A percentile compares a stretch with the other conserved stretches of the same genome.
phyloP scores from a whole-genome alignment of 2,329 filamentous ascomycete genomes.

The Aurifilum marmelostoma region DNA sequence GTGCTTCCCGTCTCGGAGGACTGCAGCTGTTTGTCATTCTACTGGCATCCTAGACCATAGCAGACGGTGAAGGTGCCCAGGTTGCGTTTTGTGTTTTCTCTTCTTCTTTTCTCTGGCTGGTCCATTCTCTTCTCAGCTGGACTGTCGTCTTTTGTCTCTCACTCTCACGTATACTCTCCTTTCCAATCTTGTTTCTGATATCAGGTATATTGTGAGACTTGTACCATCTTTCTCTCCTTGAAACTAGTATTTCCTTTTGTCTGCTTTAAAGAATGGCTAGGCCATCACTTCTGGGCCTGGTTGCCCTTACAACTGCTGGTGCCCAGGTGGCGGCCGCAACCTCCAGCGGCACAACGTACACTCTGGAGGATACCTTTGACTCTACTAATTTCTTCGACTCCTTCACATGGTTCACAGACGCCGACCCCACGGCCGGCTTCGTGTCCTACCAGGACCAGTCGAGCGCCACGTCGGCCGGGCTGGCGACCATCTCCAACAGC shows the following conservation, averaged over 20 bases:
- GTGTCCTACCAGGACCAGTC: conserved; percentile 67
- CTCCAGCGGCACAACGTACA: conserved; percentile 43
- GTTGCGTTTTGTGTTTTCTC: not conserved
- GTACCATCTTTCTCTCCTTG: not conserved
- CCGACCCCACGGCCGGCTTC: conserved; percentile 75
- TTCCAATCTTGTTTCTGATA: not conserved
- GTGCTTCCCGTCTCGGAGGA: not conserved
- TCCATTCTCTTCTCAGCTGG: not conserved
- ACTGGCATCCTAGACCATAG: not conserved
- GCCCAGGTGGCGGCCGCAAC: not conserved
- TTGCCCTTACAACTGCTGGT: not conserved
- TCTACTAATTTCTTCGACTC: conserved; percentile 57
- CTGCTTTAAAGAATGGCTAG: not conserved
- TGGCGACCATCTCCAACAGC: conserved; percentile 59
- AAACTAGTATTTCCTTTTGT: not conserved
- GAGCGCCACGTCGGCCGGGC: conserved; percentile 58
- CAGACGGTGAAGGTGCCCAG: not conserved
- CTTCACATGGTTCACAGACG: conserved; percentile 57
- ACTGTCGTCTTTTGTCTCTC: not conserved
- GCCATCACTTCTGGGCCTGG: conserved; percentile 1
- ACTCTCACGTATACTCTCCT: not conserved
- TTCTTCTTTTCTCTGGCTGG: not conserved
- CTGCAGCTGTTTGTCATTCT: not conserved
- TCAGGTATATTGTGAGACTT: not conserved
- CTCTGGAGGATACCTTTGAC: conserved; percentile 52